A percentile compares a stretch with the other conserved stretches of the same genome.
Conservation (phyloP, 768 basidiomycete species). For the Xerocomellus chrysenteron region DNA sequence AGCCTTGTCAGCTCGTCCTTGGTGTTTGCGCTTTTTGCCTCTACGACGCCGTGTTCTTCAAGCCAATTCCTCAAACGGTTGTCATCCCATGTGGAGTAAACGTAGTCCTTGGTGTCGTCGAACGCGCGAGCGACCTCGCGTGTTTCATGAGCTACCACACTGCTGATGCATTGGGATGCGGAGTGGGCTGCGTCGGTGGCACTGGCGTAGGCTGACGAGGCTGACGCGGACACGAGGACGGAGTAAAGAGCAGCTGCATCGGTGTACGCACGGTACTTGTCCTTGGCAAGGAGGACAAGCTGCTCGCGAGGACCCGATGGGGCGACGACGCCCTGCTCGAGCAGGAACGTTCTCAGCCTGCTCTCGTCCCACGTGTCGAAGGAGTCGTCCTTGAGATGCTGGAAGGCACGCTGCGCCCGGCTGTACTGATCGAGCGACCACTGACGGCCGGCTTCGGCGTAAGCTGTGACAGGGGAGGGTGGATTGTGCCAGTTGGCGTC, state of each 20-base stretch:
- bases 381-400: slow-evolving; percentile 53
- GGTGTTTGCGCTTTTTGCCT: slow-evolving; percentile 52
- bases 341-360: slow-evolving; percentile 74
- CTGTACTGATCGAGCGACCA: slow-evolving; percentile 68
- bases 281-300: slow-evolving; percentile 74
- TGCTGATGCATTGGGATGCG: slow-evolving; percentile 41
- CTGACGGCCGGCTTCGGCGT: slow-evolving; percentile 26
- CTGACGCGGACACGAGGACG: slow-evolving; percentile 45
- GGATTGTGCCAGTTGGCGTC: slow-evolving; percentile 54
- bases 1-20: slow-evolving; percentile 66
- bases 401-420: slow-evolving; percentile 61
- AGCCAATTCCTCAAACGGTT: slow-evolving; percentile 69
- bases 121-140: slow-evolving; percentile 48
- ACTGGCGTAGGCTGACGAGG: slow-evolving; percentile 52
- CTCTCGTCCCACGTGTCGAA: slow-evolving; percentile 88
- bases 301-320: slow-evolving; percentile 80
- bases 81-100: slow-evolving; percentile 90
- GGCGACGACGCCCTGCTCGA: slow-evolving; percentile 83
- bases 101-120: slow-evolving; percentile 80
- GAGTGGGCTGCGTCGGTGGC: slow-evolving; percentile 38
- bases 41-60: slow-evolving; percentile 68
- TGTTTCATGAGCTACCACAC: slow-evolving; percentile 51
- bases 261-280: slow-evolving; percentile 59
- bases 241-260: slow-evolving; percentile 58
- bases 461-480: slow-evolving; percentile 34